Percentiles rank a stretch among this genome's conserved stretches.
Evolutionary conservation across 495 filamentous ascomycete genomes (phyloP).

Genomic region (Daldinia loculata): DNA sequence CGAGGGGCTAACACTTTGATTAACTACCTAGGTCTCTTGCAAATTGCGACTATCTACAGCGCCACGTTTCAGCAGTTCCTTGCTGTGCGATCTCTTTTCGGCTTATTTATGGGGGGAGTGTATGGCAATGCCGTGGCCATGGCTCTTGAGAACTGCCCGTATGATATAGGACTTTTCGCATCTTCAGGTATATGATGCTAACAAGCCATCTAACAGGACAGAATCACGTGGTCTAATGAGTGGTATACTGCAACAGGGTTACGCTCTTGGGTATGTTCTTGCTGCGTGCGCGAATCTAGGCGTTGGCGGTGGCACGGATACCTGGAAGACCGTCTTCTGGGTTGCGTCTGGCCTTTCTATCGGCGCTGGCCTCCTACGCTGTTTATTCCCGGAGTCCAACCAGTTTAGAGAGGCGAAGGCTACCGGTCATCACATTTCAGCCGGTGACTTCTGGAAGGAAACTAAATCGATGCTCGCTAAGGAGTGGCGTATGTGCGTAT

Average conservation of each 20-base stretch:
- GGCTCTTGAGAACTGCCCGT: conserved; percentile 80
- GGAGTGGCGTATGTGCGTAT: conserved; percentile 77
- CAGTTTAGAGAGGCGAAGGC: conserved; percentile 73
- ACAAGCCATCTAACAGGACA: conserved; percentile 36
- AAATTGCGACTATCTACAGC: conserved; percentile 78
- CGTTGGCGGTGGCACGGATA: conserved; percentile 63
- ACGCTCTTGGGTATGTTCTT: conserved; percentile 77
- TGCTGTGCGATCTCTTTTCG: conserved; percentile 74
- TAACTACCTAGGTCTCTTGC: conserved; percentile 56
- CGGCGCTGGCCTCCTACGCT: conserved; percentile 68
- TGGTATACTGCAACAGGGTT: conserved; percentile 80
- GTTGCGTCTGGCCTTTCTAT: conserved; percentile 71
- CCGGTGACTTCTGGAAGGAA: conserved; percentile 67
- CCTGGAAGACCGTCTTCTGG: conserved; percentile 73
- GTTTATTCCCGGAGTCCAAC: conserved; percentile 73
- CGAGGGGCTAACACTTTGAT: conserved; percentile 46
- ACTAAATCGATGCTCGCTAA: conserved; percentile 67
- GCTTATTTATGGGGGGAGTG: conserved; percentile 85
- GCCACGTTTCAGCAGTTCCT: conserved; percentile 72
- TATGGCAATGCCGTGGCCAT: conserved; percentile 85
- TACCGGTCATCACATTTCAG: conserved; percentile 56
- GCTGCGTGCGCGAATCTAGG: conserved; percentile 76
- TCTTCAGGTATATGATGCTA: conserved; percentile 12
- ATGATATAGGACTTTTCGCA: conserved; percentile 25
- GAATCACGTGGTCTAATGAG: conserved; percentile 79